phyloP scores from a whole-genome alignment of 116 monocot species.

The Papilionanthe hybrid region DNA sequence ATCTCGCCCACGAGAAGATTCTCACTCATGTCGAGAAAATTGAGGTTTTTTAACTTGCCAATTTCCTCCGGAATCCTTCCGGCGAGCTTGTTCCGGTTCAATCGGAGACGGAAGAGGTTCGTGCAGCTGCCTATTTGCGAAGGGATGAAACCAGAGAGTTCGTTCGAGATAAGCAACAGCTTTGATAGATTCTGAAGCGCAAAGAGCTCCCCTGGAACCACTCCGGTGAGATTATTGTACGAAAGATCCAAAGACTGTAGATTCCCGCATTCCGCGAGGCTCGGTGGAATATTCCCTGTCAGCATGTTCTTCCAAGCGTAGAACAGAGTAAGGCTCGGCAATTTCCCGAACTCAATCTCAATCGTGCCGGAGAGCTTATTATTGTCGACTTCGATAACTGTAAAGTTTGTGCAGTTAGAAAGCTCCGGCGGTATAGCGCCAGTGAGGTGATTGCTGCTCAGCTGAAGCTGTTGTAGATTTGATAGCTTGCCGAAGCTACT shows the following conservation, averaged over 20 bases:
- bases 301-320: conserved; percentile 87
- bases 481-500: conserved; percentile 41
- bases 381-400: conserved; percentile 79
- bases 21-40: conserved; percentile 72
- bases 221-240: conserved; percentile 68
- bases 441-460: conserved; percentile 71
- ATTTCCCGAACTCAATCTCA: conserved; percentile 46
- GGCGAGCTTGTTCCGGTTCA: conserved; percentile 48
- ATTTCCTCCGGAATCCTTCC: conserved; percentile 73
- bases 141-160: conserved; percentile 68
- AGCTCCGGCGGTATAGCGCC: conserved; percentile 60
- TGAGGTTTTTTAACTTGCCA: conserved; percentile 53
- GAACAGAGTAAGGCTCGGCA: conserved; percentile 61
- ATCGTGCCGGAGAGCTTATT: conserved; percentile 75
- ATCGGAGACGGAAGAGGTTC: conserved; percentile 54
- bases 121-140: conserved; percentile 76
- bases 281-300: conserved; percentile 60
- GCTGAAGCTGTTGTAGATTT: conserved; percentile 62
- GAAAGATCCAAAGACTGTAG: conserved; percentile 85
- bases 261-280: conserved; percentile 43
- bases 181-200: conserved; percentile 73
- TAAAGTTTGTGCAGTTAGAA: conserved; percentile 60
- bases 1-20: conserved; percentile 56
- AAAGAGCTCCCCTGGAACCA: conserved; percentile 60
- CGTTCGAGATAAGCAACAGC: conserved; percentile 70